Evolutionary conservation across 2,329 filamentous ascomycete species (phyloP).

Genomic region (Clarireedia paspali): DNA sequence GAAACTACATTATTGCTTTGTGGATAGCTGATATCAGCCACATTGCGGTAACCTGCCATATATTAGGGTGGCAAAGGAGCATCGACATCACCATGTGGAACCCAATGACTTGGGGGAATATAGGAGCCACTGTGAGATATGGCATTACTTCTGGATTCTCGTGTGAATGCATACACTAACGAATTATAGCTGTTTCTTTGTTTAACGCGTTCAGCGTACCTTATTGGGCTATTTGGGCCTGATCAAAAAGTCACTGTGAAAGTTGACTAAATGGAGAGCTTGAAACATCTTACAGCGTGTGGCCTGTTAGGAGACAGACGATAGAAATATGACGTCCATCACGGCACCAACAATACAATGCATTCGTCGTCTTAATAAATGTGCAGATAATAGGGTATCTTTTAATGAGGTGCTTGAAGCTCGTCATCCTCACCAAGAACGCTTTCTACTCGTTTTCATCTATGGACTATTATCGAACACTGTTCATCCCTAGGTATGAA

Average conservation of each 20-base stretch:
- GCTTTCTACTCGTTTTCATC: too few relatives aligned
- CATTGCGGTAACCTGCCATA: slow-evolving; percentile 51
- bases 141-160: neutral
- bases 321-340: too few relatives aligned
- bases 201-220: slow-evolving; percentile 47
- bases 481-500: too few relatives aligned
- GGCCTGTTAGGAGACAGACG: too few relatives aligned
- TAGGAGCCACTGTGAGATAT: slow-evolving; percentile 50
- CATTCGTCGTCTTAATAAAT: too few relatives aligned
- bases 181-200: slow-evolving; percentile 43
- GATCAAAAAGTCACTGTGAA: slow-evolving; percentile 21
- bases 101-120: slow-evolving; percentile 64
- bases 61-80: slow-evolving; percentile 48
- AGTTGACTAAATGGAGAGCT: neutral
- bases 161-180: neutral
- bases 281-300: neutral
- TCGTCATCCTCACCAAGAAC: too few relatives aligned
- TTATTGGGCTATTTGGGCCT: slow-evolving; percentile 51
- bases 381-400: too few relatives aligned
- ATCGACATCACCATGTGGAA: slow-evolving; percentile 55
- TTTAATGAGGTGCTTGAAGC: too few relatives aligned
- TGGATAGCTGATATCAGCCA: slow-evolving; percentile 61
- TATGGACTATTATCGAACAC: too few relatives aligned
- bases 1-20: slow-evolving; percentile 58
- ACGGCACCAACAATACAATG: too few relatives aligned